Evolutionary conservation across 129 eudicot species (phyloP).

Genomic region (Oenanthe sinensis): DNA sequence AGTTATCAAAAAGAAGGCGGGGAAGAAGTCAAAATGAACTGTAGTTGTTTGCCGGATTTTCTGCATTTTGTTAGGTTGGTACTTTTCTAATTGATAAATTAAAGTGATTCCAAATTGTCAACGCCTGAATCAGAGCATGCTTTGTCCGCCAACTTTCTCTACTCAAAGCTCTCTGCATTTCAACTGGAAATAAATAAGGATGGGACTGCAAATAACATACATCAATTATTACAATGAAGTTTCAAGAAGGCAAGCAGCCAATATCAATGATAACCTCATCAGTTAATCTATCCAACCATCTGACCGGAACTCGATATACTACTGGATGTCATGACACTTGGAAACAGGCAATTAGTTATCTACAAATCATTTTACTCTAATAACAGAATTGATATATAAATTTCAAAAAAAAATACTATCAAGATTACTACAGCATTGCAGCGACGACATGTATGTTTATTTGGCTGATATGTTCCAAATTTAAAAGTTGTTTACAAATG

Average conservation of each 20-base stretch:
- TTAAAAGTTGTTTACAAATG: too few species aligned
- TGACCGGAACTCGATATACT: not conserved
- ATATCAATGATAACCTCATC: not conserved
- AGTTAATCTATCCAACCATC: not conserved
- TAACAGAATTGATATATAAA: not conserved
- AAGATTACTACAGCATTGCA: not conserved
- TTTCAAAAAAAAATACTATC: not conserved
- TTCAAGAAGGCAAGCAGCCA: not conserved
- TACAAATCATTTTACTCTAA: not conserved
- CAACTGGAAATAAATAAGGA: constrained; percentile 76
- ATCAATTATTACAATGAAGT: not conserved
- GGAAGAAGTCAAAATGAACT: constrained; percentile 16
- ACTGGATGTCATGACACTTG: not conserved
- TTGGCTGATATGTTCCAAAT: too few species aligned
- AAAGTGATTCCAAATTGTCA: not conserved
- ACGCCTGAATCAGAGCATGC: not conserved
- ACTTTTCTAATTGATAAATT: not conserved
- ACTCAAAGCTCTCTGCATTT: constrained; percentile 50
- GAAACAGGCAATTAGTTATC: not conserved
- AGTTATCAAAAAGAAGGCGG: constrained; percentile 12
- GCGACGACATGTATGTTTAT: too few species aligned
- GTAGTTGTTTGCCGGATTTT: not conserved
- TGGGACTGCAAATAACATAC: constrained; percentile 48
- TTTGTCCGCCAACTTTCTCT: not conserved
- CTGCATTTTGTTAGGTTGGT: not conserved